Percentiles rank a stretch among this genome's conserved stretches.
phyloP scores from a whole-genome alignment of 2,329 filamentous ascomycete genomes.

The Calonectria leucothoes region DNA sequence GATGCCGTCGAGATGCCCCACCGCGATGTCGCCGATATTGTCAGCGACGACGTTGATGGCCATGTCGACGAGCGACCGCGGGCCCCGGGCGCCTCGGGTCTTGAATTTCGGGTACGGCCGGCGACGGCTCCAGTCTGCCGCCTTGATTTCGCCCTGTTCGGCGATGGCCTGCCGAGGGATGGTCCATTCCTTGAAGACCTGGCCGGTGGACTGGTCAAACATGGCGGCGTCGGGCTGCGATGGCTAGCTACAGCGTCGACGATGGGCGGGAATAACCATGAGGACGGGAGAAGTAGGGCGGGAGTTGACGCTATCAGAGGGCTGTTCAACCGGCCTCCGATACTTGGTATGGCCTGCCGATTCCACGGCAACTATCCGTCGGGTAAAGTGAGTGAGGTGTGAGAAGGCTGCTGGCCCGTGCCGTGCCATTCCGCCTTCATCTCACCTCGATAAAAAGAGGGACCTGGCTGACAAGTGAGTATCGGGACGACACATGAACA shows the following conservation, averaged over 20 bases:
- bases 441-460: not conserved
- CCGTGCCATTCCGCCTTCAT: not conserved
- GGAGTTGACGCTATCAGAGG: not conserved
- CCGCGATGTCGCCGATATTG: conserved; percentile 50
- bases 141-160: conserved; percentile 31
- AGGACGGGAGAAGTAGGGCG: not conserved
- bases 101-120: conserved; percentile 43
- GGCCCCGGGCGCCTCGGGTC: conserved; percentile 44
- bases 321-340: not conserved
- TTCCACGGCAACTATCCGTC: not conserved
- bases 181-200: conserved; percentile 53
- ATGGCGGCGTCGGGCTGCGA: conserved; percentile 33
- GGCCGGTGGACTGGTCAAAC: conserved; percentile 49
- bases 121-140: conserved; percentile 50
- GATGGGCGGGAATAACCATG: not conserved
- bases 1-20: conserved; percentile 48
- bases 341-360: not conserved
- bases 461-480: not conserved
- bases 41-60: conserved; percentile 50
- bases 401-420: not conserved
- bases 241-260: not conserved
- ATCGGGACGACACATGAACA: not conserved
- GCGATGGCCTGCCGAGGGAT: conserved; percentile 42
- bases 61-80: conserved; percentile 53
- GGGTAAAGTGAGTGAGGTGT: not conserved